phyloP scores from a whole-genome alignment of 805 yeast species.

The Dipodascopsis tothii region DNA sequence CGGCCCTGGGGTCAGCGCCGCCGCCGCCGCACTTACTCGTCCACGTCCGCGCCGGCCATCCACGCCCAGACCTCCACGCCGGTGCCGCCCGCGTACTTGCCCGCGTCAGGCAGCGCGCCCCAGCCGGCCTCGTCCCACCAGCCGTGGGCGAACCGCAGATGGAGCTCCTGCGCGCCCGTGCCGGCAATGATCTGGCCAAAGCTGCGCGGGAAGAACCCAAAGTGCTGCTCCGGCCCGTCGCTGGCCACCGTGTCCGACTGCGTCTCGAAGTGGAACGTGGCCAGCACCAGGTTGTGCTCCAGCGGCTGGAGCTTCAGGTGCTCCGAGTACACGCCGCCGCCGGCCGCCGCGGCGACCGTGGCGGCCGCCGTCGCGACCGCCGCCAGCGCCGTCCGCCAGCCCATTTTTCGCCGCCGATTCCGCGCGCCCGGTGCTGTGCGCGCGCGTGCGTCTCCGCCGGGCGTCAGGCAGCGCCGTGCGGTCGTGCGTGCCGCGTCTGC shows the following conservation, averaged over 20 bases:
- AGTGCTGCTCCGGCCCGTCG: conserved; percentile 35
- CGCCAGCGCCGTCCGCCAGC: too few relatives aligned
- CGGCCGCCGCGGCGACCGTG: conserved; percentile 4
- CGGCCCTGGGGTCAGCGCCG: conserved; percentile 29
- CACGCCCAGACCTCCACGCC: conserved; percentile 93
- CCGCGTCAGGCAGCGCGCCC: conserved; percentile 74
- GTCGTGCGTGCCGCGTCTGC: too few relatives aligned
- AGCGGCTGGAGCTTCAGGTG: conserved; percentile 57
- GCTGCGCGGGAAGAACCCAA: conserved; percentile 68
- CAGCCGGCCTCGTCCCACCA: conserved; percentile 88
- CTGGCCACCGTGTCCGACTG: conserved; percentile 40
- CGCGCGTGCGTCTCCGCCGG: too few relatives aligned
- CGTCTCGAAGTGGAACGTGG: conserved; percentile 63
- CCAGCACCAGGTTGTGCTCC: conserved; percentile 59
- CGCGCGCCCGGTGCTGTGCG: too few relatives aligned
- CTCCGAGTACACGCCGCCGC: conserved; percentile 44
- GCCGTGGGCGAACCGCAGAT: conserved; percentile 83
- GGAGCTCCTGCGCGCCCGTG: conserved; percentile 66
- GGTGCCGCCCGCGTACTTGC: conserved; percentile 74
- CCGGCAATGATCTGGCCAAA: conserved; percentile 66
- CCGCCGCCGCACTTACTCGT: conserved; percentile 30
- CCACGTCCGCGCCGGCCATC: conserved; percentile 53
- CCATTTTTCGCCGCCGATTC: too few relatives aligned
- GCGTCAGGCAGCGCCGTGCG: too few relatives aligned
- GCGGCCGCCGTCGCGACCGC: conserved; percentile 20